Evolutionary conservation across 2,329 filamentous ascomycete species (phyloP).

Genomic region (Fusarium sp.): DNA sequence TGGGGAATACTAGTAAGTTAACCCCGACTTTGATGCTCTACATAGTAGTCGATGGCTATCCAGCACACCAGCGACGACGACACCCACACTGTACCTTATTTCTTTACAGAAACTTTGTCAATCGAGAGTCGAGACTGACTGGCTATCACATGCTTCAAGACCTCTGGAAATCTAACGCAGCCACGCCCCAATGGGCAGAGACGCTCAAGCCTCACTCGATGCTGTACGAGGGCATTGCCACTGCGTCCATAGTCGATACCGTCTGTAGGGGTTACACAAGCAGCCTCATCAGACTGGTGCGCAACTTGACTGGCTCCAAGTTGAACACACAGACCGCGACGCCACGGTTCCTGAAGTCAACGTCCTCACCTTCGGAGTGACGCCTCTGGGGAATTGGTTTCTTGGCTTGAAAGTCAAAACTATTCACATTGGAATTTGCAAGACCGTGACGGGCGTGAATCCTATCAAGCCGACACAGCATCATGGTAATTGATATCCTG

Average conservation of each 20-base stretch:
- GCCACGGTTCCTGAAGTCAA: slow-evolving; percentile 5
- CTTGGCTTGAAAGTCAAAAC: background rate
- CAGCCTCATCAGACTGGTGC: slow-evolving; percentile 6
- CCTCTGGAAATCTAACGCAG: slow-evolving; percentile 1
- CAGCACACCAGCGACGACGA: background rate
- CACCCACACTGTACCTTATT: background rate
- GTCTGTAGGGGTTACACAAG: slow-evolving; percentile 15
- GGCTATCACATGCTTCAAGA: background rate
- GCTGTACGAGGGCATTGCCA: slow-evolving; percentile 10
- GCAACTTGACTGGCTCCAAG: slow-evolving; percentile 1
- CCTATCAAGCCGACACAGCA: background rate
- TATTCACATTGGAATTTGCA: background rate
- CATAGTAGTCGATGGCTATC: slow-evolving; percentile 1
- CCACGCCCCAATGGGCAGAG: background rate
- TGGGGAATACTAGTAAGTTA: background rate
- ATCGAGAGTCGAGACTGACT: background rate
- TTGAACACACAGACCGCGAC: slow-evolving; percentile 17
- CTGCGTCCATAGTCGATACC: slow-evolving; percentile 4
- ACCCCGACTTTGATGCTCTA: background rate
- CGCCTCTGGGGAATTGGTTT: background rate
- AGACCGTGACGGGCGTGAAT: background rate
- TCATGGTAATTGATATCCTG: background rate
- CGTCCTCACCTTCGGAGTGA: slow-evolving; percentile 6
- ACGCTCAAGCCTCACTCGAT: background rate
- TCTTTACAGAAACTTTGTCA: background rate